Percentiles rank a stretch among this genome's conserved stretches.
Conservation (phyloP, 2,329 filamentous ascomycete species). For the Arthroderma uncinatum region DNA sequence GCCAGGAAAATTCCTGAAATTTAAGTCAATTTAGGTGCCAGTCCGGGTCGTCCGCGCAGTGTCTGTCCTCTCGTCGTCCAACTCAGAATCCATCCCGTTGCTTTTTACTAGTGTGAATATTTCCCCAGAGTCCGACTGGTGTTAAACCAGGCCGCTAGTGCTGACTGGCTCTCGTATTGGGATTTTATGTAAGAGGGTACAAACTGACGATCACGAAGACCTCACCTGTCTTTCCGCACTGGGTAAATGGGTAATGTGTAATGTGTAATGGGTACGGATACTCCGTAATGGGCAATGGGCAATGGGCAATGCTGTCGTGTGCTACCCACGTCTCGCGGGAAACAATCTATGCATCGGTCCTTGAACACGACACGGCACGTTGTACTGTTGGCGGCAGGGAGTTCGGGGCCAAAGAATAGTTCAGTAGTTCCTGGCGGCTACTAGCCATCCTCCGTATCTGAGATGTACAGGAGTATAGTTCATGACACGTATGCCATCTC, state of each 20-base stretch:
- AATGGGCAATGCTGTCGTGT: neutral
- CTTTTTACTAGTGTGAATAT: neutral
- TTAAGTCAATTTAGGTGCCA: neutral
- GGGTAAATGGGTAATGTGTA: no score
- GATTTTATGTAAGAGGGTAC: no score
- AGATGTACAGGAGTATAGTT: neutral
- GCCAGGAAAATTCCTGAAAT: neutral
- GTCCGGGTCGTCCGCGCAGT: neutral
- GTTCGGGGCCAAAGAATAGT: no score
- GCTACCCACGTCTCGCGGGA: neutral
- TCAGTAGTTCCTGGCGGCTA: neutral
- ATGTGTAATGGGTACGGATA: no score
- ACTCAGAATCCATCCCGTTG: neutral
- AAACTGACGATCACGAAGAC: no score
- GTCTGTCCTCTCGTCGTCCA: neutral
- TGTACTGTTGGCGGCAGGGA: neutral
- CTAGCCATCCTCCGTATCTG: neutral
- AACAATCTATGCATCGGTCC: neutral
- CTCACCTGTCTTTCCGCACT: no score
- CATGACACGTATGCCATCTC: neutral
- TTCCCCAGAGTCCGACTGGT: conserved; percentile 2
- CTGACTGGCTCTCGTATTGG: neutral
- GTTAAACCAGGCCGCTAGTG: neutral
- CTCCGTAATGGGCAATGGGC: no score
- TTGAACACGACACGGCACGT: no score